Percentiles rank a stretch among this genome's conserved stretches.
Evolutionary conservation across 73 alveolate genomes (phyloP).

Genomic region (Uronychia setigera): DNA sequence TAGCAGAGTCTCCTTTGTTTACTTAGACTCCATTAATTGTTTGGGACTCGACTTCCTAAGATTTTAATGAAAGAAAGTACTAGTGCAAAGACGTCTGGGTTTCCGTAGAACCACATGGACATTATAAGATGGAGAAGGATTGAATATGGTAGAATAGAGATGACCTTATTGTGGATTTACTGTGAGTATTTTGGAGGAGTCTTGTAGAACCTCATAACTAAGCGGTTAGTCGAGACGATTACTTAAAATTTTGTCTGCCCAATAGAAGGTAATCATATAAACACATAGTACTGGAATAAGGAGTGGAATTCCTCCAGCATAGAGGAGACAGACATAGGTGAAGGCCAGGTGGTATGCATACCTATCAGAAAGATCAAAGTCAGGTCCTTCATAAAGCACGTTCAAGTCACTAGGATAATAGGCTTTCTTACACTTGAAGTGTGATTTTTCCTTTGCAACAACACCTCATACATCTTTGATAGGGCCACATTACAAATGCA

Average conservation of each 20-base stretch:
- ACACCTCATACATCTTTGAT: not conserved
- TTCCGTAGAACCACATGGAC: conserved; percentile 28
- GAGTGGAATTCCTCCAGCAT: conserved; percentile 3
- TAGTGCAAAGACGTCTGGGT: conserved; percentile 15
- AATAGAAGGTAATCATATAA: not conserved
- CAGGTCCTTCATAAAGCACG: conserved; percentile 12
- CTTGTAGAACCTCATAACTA: not conserved
- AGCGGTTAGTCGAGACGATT: not conserved
- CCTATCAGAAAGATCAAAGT: not conserved
- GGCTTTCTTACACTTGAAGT: conserved; percentile 3
- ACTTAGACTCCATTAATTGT: not conserved
- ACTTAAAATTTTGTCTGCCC: conserved; percentile 9
- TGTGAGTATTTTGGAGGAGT: conserved; percentile 23
- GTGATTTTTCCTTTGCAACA: conserved; percentile 1
- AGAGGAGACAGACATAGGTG: conserved; percentile 1
- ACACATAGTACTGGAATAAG: not conserved
- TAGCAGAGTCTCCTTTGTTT: not conserved
- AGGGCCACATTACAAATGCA: conserved; percentile 1
- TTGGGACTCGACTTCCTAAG: not conserved
- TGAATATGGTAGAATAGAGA: conserved; percentile 1
- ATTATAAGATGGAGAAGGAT: conserved; percentile 3
- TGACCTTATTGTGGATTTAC: conserved; percentile 2
- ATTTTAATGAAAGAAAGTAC: not conserved
- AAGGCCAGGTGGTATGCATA: conserved; percentile 9
- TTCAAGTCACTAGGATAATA: not conserved